These are phyloP conservation scores for Fusarium pilosicola DNA, from an alignment of 2,329 filamentous ascomycete genomes.

Conservation along the genomic window DNA sequence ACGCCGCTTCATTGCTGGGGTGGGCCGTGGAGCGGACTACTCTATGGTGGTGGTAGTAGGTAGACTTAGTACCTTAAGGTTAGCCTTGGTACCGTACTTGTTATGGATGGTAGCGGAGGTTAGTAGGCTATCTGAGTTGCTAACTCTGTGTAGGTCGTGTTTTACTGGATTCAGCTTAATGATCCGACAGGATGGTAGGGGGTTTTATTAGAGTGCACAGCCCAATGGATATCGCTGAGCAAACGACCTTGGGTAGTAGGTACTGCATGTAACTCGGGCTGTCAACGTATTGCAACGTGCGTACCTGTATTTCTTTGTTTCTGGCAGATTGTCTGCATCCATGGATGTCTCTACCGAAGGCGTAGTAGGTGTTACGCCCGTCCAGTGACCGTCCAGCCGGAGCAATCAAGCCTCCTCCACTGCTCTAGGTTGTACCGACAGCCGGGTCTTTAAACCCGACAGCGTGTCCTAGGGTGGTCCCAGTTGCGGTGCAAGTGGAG, in stretches of 20 bases:
- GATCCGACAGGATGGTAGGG: conserved; percentile 27
- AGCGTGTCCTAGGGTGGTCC: conserved; percentile 34
- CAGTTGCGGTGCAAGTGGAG: conserved; percentile 33
- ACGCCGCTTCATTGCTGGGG: conserved; percentile 42
- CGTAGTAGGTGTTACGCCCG: conserved; percentile 2
- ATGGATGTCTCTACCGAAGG: conserved; percentile 10
- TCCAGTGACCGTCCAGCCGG: conserved; percentile 29
- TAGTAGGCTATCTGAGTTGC: conserved; percentile 28
- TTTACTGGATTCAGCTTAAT: conserved; percentile 23
- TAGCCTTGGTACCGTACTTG: conserved; percentile 11
- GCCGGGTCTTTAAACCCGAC: conserved; percentile 38
- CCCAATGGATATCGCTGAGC: background rate
- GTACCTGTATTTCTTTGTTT: conserved; percentile 17
- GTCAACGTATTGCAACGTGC: background rate
- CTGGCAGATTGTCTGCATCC: background rate
- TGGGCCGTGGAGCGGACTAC: conserved; percentile 39
- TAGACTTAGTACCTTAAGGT: conserved; percentile 8
- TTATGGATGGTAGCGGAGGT: background rate
- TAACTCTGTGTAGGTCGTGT: background rate
- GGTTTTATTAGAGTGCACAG: background rate
- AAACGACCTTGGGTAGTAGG: background rate
- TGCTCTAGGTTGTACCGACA: conserved; percentile 37
- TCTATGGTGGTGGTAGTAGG: conserved; percentile 9
- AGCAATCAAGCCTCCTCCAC: conserved; percentile 31
- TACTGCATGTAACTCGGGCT: background rate